Evolutionary conservation across 257 asterid genomes (phyloP).

Genomic region (Rubia yunnanensis): DNA sequence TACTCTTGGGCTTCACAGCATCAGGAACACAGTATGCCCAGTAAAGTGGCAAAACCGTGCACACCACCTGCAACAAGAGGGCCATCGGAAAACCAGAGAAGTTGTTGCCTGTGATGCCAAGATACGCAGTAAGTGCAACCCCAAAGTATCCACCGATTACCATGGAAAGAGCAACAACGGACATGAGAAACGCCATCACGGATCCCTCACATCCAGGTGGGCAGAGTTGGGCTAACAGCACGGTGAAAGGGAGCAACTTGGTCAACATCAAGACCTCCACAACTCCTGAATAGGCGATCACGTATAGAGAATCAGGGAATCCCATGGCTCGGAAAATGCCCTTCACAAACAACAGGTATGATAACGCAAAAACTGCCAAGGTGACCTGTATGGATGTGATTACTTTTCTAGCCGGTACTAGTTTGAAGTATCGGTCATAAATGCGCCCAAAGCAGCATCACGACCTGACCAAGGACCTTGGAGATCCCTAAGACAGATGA

Average conservation of each 20-base stretch:
- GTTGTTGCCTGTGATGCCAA: conserved; percentile 54
- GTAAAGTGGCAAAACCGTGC: conserved; percentile 61
- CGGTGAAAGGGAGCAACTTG: conserved; percentile 75
- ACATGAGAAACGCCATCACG: conserved; percentile 85
- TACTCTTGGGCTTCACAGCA: conserved; percentile 29
- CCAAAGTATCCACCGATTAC: conserved; percentile 84
- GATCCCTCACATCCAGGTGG: conserved; percentile 97
- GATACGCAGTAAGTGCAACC: conserved; percentile 56
- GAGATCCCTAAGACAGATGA: conserved; percentile 80
- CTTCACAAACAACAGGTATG: conserved; percentile 66
- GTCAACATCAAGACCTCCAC: conserved; percentile 70
- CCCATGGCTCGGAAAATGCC: conserved; percentile 67
- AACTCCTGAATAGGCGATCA: conserved; percentile 63
- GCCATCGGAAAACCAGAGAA: conserved; percentile 58
- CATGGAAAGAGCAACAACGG: conserved; percentile 67
- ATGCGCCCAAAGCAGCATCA: conserved; percentile 86
- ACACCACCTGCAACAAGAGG: conserved; percentile 65
- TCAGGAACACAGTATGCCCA: conserved; percentile 60
- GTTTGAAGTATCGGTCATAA: conserved; percentile 54
- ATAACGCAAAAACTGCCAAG: conserved; percentile 59
- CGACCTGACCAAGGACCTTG: conserved; percentile 84
- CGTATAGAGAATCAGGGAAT: conserved; percentile 59
- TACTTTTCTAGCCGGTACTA: conserved; percentile 58
- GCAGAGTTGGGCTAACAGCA: conserved; percentile 77
- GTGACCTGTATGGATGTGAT: conserved; percentile 55